Percentiles rank a stretch among this genome's conserved stretches.
Conservation (phyloP, 2,329 filamentous ascomycete species). For the Didymella segeticola region DNA sequence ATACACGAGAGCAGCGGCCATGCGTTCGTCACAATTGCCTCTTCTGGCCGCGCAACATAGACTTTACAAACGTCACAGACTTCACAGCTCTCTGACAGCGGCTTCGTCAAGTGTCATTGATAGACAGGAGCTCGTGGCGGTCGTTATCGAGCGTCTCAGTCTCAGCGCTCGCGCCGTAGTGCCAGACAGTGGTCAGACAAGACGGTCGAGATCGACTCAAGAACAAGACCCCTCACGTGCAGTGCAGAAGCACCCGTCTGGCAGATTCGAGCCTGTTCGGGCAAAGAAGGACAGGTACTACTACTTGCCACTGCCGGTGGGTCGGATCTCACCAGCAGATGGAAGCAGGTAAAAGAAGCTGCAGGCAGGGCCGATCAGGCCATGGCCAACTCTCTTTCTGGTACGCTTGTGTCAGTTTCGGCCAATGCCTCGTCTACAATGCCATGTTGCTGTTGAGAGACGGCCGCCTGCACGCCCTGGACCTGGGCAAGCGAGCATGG, state of each 20-base stretch:
- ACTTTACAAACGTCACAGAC: too few species aligned
- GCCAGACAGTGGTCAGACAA: conserved; percentile 1
- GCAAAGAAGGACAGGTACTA: conserved; percentile 1
- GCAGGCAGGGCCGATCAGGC: conserved; percentile 2
- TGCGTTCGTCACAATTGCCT: conserved; percentile 7
- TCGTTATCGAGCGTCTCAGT: conserved; percentile 2
- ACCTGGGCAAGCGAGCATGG: conserved; percentile 12
- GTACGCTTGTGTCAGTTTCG: conserved; percentile 3
- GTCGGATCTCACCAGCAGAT: too few species aligned
- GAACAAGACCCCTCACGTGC: conserved; percentile 6
- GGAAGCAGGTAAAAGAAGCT: conserved; percentile 1
- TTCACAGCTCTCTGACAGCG: neutral
- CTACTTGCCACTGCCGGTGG: too few species aligned
- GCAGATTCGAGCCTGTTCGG: neutral
- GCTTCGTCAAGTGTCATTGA: neutral
- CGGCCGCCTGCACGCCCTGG: conserved; percentile 1
- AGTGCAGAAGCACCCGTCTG: neutral
- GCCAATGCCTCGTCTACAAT: neutral
- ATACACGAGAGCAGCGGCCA: conserved; percentile 7
- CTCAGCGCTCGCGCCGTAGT: neutral
- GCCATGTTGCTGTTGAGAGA: conserved; percentile 5
- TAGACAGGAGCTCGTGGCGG: neutral
- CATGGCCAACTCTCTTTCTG: conserved; percentile 2
- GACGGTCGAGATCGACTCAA: neutral
- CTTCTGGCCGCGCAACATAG: neutral